phyloP scores from a whole-genome alignment of 306 rosid species.

The Abrus precatorius region DNA sequence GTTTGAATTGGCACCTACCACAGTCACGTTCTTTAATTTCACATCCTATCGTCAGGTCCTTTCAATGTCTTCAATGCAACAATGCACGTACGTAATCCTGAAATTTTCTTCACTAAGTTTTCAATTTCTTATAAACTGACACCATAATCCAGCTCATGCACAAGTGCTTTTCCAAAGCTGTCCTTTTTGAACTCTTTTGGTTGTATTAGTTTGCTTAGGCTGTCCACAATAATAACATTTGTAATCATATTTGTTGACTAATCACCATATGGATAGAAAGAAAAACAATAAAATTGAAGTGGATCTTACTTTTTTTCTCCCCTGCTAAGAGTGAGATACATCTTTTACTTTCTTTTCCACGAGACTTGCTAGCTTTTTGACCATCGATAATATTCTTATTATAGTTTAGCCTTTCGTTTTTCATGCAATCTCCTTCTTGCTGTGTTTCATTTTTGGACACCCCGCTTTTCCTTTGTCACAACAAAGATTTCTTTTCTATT shows the following conservation, averaged over 20 bases:
- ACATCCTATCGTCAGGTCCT: slow-evolving; percentile 51
- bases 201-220: slow-evolving; percentile 52
- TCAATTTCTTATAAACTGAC: slow-evolving; percentile 42
- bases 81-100: slow-evolving; percentile 38
- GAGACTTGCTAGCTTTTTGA: slow-evolving; percentile 67
- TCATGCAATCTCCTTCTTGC: slow-evolving; percentile 58
- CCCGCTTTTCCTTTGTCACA: slow-evolving; percentile 50
- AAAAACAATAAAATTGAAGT: slow-evolving; percentile 52
- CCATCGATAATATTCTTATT: slow-evolving; percentile 59
- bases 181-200: slow-evolving; percentile 41
- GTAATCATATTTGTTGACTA: slow-evolving; percentile 86
- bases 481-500: slow-evolving; percentile 36
- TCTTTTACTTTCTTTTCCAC: slow-evolving; percentile 68
- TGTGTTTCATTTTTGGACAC: slow-evolving; percentile 56
- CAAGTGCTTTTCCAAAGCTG: slow-evolving; percentile 51
- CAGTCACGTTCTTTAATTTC: slow-evolving; percentile 50
- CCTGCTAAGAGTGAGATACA: slow-evolving; percentile 50
- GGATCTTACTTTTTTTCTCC: slow-evolving; percentile 52
- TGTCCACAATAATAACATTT: slow-evolving; percentile 65
- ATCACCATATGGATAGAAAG: slow-evolving; percentile 46
- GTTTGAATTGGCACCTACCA: slow-evolving; percentile 52
- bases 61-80: slow-evolving; percentile 56
- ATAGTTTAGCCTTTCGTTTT: slow-evolving; percentile 53
- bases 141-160: slow-evolving; percentile 65
- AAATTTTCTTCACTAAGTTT: slow-evolving; percentile 40